phyloP scores from a whole-genome alignment of 164 flowering plant genomes.

The Dillenia suffruticosa region DNA sequence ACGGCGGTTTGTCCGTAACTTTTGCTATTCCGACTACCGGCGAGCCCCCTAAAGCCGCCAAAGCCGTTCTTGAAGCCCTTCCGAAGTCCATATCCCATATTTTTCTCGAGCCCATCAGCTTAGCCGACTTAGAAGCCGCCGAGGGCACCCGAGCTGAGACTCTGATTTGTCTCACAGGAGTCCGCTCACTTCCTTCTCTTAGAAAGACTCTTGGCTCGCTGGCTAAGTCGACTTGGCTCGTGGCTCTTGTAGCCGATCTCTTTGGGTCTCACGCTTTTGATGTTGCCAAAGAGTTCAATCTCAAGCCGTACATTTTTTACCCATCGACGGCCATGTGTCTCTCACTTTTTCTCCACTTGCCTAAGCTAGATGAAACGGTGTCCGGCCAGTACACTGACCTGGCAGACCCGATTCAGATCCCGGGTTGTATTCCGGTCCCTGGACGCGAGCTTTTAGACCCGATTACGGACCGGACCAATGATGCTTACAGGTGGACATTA shows the following conservation, averaged over 20 bases:
- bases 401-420: slow-evolving; percentile 34
- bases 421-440: slow-evolving; percentile 54
- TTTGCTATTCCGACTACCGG: slow-evolving; percentile 26
- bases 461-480: slow-evolving; percentile 40
- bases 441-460: slow-evolving; percentile 47
- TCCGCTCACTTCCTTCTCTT: slow-evolving; percentile 31
- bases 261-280: slow-evolving; percentile 52
- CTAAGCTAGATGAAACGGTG: slow-evolving; percentile 30
- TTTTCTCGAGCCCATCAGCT: slow-evolving; percentile 26
- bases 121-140: slow-evolving; percentile 18
- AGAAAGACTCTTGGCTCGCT: slow-evolving; percentile 14
- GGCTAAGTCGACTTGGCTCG: slow-evolving; percentile 23
- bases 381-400: slow-evolving; percentile 37
- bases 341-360: slow-evolving; percentile 33
- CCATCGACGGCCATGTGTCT: slow-evolving; percentile 42
- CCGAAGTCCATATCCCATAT: slow-evolving; percentile 19
- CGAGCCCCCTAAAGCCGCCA: slow-evolving; percentile 16
- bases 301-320: slow-evolving; percentile 38
- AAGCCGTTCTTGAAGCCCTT: slow-evolving; percentile 17
- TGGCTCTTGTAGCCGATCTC: slow-evolving; percentile 42
- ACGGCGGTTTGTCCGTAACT: slow-evolving; percentile 22
- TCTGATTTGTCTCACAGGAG: slow-evolving; percentile 21
- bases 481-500: slow-evolving; percentile 39
- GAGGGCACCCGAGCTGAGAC: slow-evolving; percentile 19
- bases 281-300: slow-evolving; percentile 30